Evolutionary conservation across 164 flowering plant species (phyloP), one percentile per base, ranked within the genome.

Genomic region (Liquidambar formosana): DNA sequence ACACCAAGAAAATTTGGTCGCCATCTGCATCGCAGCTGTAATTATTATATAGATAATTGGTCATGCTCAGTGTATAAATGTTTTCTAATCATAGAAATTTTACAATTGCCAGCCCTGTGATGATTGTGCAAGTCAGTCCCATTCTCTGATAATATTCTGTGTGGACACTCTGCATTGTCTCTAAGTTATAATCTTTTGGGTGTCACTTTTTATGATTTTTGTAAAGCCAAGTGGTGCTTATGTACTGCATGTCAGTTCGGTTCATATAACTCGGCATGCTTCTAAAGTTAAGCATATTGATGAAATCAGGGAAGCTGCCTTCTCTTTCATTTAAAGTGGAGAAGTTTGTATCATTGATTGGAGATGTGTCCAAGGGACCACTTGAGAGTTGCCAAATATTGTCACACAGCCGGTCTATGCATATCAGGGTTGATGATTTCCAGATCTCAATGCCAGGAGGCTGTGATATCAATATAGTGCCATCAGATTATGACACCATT

Each of bases 241-340:
- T 46, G 13, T 61, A 27, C 18, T 5, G 25, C 71, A 25, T 48
- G 44, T 14, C 10, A 26, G 26, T 68, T 15, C 13, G 8, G 6
- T 33, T 44, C 58, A 59, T 19, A 48, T 67, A 46, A 5, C 22
- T 46, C 57, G 58, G 57, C 69, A 41, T 57, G 47, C 18, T 10
- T 45, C 28, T 62, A 54, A 47, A 46, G 62, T 61, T n/a, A 33
- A 59, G 33, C 22, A 10, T 12, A 12, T 41, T 71, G 11, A 27
- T 62, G 73, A 70, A 52, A 73, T 47, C 78, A 80, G 80, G 77
- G 46, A 74, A 70, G 43, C 8, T 63, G 45, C 41, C 58, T 25
- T 64, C 53, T 65, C 53, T 70, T 58, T 59, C 70, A 10, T 25
- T 19, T 10, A 66, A 63, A 43, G 66, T 68, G 33, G 69, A 46